Conservation (phyloP, 2,329 filamentous ascomycete species). For the Hansfordia pulvinata region DNA sequence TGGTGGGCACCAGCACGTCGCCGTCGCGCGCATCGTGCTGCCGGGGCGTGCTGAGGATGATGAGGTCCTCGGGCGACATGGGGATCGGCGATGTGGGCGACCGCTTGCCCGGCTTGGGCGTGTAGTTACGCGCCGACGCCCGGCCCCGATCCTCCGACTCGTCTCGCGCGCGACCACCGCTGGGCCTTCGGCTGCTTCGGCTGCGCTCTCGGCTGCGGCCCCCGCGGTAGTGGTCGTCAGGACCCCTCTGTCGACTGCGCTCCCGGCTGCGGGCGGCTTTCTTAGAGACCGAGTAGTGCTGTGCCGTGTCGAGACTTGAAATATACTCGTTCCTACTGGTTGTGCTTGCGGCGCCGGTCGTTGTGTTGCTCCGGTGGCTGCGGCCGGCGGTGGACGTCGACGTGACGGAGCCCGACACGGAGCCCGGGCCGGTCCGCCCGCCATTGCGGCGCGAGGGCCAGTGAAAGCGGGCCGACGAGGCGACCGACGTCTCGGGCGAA, state of each 20-base stretch:
- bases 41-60: slow-evolving; percentile 41
- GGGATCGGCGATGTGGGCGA: slow-evolving; percentile 87
- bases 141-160: slow-evolving; percentile 59
- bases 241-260: slow-evolving; percentile 32
- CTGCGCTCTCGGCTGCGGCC: slow-evolving; percentile 29
- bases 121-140: slow-evolving; percentile 46
- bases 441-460: slow-evolving; percentile 40
- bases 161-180: slow-evolving; percentile 43
- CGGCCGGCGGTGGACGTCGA: slow-evolving; percentile 38
- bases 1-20: slow-evolving; percentile 9
- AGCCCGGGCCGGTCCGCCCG: slow-evolving; percentile 41
- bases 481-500: slow-evolving; percentile 40
- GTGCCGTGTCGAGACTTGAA: slow-evolving; percentile 69
- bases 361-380: slow-evolving; percentile 34
- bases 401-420: slow-evolving; percentile 41
- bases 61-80: slow-evolving; percentile 83
- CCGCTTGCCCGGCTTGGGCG: slow-evolving; percentile 59
- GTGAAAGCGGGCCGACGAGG: slow-evolving; percentile 39
- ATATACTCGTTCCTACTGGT: slow-evolving; percentile 74
- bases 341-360: no score
- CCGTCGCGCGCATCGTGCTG: slow-evolving; percentile 12
- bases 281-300: slow-evolving; percentile 46
- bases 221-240: slow-evolving; percentile 22
- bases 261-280: slow-evolving; percentile 41
- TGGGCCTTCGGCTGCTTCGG: slow-evolving; percentile 33